These are phyloP conservation scores for Pseudogymnoascus sp. DNA, from an alignment of 2,329 filamentous ascomycete species.

Conservation along the genomic window DNA sequence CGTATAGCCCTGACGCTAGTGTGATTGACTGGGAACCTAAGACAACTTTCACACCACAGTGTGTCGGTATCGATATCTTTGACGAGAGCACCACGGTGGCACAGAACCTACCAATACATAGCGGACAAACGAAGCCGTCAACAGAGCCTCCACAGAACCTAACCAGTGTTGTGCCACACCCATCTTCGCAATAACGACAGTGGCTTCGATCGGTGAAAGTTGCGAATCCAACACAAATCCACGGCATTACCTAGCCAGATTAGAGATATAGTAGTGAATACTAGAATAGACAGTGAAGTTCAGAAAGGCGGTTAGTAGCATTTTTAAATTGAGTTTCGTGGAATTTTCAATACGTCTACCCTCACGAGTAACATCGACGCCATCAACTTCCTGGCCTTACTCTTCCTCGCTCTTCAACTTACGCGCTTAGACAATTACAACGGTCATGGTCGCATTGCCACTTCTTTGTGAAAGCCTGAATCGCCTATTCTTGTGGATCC, in stretches of 20 bases:
- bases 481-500: no score
- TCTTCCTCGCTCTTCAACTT: no score
- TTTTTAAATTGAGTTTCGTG: no score
- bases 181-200: not conserved
- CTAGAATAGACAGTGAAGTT: not conserved
- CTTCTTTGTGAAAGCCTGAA: no score
- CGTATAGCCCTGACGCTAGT: not conserved
- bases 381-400: no score
- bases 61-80: not conserved
- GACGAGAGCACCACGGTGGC: not conserved
- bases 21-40: not conserved
- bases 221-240: not conserved
- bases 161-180: not conserved
- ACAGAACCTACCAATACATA: not conserved
- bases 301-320: no score
- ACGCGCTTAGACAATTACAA: no score
- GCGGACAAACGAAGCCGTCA: not conserved
- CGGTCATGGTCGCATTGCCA: no score
- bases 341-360: no score
- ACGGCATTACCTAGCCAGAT: not conserved
- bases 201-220: not conserved
- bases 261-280: not conserved
- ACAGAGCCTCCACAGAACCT: not conserved
- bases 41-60: not conserved
- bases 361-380: no score